phyloP scores from a whole-genome alignment of 192 early-diverging fungal genomes.

The Spizellomyces punctatus region DNA sequence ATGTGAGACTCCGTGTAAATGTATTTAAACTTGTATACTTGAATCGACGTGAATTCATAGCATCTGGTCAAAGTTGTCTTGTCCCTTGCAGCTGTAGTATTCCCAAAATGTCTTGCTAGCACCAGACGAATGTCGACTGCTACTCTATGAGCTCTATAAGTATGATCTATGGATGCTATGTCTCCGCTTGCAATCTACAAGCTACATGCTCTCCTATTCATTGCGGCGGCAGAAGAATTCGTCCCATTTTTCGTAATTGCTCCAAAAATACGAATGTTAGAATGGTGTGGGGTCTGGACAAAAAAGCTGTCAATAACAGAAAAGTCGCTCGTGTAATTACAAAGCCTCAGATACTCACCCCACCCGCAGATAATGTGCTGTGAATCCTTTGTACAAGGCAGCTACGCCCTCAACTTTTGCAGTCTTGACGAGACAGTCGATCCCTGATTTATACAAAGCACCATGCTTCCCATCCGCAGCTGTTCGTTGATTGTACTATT shows the following conservation, averaged over 20 bases:
- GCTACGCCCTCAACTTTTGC: slow-evolving; percentile 75
- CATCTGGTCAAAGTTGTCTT: no score
- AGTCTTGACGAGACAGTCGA: slow-evolving; percentile 88
- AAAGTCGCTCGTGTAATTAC: background rate
- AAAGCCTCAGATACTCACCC: slow-evolving; percentile 55
- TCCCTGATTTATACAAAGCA: slow-evolving; percentile 75
- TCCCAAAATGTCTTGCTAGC: background rate
- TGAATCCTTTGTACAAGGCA: slow-evolving; percentile 91
- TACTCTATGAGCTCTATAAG: no score
- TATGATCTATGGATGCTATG: no score
- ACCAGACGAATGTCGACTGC: background rate
- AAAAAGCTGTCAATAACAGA: background rate
- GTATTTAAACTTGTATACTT: no score
- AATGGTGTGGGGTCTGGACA: slow-evolving; percentile 80
- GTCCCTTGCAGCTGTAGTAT: no score
- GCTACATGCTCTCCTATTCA: no score
- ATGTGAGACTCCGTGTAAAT: no score
- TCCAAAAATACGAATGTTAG: slow-evolving; percentile 91
- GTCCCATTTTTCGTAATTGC: slow-evolving; percentile 46
- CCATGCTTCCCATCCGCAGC: slow-evolving; percentile 63
- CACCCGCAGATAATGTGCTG: slow-evolving; percentile 87
- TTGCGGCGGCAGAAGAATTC: background rate
- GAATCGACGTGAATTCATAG: no score
- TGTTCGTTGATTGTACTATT: slow-evolving; percentile 77
- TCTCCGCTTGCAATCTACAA: no score